phyloP scores from a whole-genome alignment of 345 rosid species.

The Eucalyptus grandis region DNA sequence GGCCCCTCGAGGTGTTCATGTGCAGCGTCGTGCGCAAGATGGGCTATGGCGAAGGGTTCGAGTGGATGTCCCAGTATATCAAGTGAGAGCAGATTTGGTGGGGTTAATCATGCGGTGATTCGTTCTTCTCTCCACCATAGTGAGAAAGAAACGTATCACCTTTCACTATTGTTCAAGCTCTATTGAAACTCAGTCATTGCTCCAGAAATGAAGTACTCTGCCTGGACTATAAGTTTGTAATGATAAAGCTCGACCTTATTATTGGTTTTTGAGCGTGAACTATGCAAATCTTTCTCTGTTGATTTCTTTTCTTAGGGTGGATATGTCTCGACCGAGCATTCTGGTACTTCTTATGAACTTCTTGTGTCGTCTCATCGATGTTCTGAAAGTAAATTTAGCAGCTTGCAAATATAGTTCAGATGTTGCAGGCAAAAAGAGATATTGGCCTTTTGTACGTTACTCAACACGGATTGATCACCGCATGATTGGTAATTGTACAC shows the following conservation, averaged over 20 bases:
- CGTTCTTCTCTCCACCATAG: no score
- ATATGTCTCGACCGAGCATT: no score
- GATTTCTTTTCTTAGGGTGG: not conserved
- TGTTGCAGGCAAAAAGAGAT: no score
- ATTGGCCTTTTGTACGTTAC: no score
- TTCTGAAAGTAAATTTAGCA: no score
- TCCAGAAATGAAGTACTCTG: no score
- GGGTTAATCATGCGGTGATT: not conserved
- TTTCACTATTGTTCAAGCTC: fast-evolving
- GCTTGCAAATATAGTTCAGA: no score
- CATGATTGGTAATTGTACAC: no score
- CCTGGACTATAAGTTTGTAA: no score
- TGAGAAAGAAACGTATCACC: no score
- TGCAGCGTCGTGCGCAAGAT: conserved; percentile 48
- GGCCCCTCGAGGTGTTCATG: conserved; percentile 41
- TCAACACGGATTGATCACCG: fast-evolving
- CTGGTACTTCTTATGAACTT: no score
- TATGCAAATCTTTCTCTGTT: not conserved
- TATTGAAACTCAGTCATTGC: no score
- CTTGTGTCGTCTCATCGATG: fast-evolving
- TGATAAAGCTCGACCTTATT: not conserved
- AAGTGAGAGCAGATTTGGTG: conserved; percentile 4
- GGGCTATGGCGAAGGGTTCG: conserved; percentile 50
- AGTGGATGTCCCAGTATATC: conserved; percentile 45
- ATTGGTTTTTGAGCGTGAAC: not conserved